Conservation (phyloP, 768 basidiomycete genomes). For the Galerina marginata region DNA sequence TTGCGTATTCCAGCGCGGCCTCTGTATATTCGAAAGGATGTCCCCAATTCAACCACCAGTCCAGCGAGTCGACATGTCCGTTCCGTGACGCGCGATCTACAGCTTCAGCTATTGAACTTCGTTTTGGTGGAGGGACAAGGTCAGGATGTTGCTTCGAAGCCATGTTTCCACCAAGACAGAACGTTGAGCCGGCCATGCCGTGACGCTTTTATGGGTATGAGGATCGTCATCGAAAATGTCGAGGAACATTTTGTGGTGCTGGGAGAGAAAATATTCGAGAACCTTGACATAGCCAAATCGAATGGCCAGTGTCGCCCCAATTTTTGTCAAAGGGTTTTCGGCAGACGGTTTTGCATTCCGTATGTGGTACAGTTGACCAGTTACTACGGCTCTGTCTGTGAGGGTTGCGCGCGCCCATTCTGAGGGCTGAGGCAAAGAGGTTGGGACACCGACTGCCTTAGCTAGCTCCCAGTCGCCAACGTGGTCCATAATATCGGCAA, state of each 20-base stretch:
- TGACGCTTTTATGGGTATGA: constrained; percentile 81
- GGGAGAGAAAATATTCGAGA: constrained; percentile 73
- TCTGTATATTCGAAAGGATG: constrained; percentile 78
- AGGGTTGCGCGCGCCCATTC: constrained; percentile 76
- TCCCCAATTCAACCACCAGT: constrained; percentile 82
- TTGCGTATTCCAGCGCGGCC: constrained; percentile 79
- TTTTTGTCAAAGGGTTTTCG: constrained; percentile 66
- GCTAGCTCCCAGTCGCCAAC: constrained; percentile 86
- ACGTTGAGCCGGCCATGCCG: constrained; percentile 73
- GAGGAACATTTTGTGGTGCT: constrained; percentile 68
- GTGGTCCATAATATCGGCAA: constrained; percentile 79
- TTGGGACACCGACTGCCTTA: constrained; percentile 76
- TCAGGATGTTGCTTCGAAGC: constrained; percentile 66
- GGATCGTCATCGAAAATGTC: constrained; percentile 66
- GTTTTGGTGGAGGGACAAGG: constrained; percentile 58
- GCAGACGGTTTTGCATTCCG: constrained; percentile 60
- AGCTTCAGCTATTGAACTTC: constrained; percentile 65
- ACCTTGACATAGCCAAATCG: constrained; percentile 79
- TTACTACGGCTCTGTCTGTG: constrained; percentile 76
- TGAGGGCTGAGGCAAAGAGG: constrained; percentile 64
- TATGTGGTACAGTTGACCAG: constrained; percentile 63
- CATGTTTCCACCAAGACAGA: constrained; percentile 83
- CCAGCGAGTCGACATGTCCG: constrained; percentile 74
- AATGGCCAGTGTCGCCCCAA: constrained; percentile 69
- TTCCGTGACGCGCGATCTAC: constrained; percentile 81